These are phyloP conservation scores for Penicillium occitanis DNA, from an alignment of 2,329 filamentous ascomycete genomes.

Conservation along the genomic window DNA sequence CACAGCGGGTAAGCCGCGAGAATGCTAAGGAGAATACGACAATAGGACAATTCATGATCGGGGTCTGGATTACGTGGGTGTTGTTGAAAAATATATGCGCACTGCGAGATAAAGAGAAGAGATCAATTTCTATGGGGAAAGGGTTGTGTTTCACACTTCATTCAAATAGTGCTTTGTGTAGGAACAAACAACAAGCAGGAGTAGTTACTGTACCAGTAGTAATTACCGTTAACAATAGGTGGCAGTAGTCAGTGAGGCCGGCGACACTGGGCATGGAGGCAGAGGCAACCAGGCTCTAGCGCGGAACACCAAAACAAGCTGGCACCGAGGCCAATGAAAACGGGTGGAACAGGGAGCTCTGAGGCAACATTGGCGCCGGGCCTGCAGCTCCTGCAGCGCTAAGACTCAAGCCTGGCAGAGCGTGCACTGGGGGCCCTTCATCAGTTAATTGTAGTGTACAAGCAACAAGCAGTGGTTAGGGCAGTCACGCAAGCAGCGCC, in stretches of 20 bases:
- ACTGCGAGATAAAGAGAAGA: neutral
- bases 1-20: neutral
- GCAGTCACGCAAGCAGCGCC: neutral
- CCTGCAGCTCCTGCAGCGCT: neutral
- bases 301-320: neutral
- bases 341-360: constrained; percentile 15
- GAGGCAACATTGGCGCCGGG: constrained; percentile 1
- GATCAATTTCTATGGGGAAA: neutral
- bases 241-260: neutral
- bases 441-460: neutral
- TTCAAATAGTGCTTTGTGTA: neutral
- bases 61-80: neutral
- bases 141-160: neutral
- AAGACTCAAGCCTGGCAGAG: neutral
- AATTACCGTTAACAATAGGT: neutral
- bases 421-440: neutral
- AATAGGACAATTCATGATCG: neutral
- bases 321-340: constrained; percentile 7
- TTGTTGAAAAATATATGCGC: neutral
- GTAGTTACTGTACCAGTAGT: neutral
- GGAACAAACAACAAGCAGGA: neutral
- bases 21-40: neutral
- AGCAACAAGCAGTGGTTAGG: neutral
- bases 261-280: neutral
- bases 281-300: neutral